Base-by-base conservation (phyloP, 2,329 filamentous ascomycete genomes). In the Aspergillus uvarum region DNA sequence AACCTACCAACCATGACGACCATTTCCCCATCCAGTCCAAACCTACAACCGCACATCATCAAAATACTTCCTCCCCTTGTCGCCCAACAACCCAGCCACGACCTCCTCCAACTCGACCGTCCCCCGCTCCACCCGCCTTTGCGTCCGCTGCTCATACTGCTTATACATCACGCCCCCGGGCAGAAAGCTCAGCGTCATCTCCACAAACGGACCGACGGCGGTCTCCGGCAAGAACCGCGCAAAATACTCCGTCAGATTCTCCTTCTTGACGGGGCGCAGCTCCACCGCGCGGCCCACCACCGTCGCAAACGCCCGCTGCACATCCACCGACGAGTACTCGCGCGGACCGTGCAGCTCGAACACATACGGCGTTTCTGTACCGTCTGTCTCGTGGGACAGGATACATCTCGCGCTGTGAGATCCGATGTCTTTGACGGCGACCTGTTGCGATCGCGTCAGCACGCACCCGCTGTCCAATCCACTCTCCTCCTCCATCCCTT, bases 121-220 rank as follows among this genome's bases (percentile, higher is more conserved):
- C 16, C 38, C 38, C 16, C 38, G 14, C 14, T 2, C 3, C 5
- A 44, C 5, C 38, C 16, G 14, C n/a, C 1, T 3, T 3, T 22
- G 2, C n/a, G 2, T 44, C 5, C 16, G 5, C 38, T 44, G 14
- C 38, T 8, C 16, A 16, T 7, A 16, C 14, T 44, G 12, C 14
- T 16, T 19, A 19, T 44, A 5, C 38, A 59, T 50, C 3, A 58
- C 14, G 0, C 63, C 63, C 21, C 63, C 63, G 0, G 62, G 59
- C 47, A 65, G 22, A 24, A 65, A 64, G 38, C 59, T 60, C 12
- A 14, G 22, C 22, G 63, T 61, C 59, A 65, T 60, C 47, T 65
- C 61, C 4, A 59, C 56, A 44, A 59, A 65, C 32, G 50, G 50
- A n/a, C 59, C 50, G 1, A 62, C 53, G 14, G 51, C 52, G 2